Conservation (phyloP, 2,329 filamentous ascomycete species). For the Zymoseptoria ardabiliae region DNA sequence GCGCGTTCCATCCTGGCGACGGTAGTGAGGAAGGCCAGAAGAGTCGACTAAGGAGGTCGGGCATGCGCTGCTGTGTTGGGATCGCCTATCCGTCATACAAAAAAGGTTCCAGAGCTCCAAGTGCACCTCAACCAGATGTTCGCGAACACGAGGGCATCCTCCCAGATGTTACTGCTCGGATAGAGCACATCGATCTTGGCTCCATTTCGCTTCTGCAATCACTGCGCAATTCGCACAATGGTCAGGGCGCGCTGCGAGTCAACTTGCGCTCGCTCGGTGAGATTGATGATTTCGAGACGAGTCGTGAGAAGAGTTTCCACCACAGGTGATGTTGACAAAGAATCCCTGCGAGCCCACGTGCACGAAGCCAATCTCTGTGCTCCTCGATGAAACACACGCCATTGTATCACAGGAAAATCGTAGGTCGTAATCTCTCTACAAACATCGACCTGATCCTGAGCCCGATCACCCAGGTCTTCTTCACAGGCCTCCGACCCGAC, state of each 20-base stretch:
- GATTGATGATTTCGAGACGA: no score
- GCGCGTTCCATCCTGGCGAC: no score
- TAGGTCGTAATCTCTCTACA: background rate
- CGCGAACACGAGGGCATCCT: background rate
- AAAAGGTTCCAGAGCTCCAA: background rate
- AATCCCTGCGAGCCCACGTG: background rate
- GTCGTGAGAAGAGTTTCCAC: no score
- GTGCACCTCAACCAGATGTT: background rate
- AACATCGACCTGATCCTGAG: background rate
- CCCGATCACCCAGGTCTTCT: background rate
- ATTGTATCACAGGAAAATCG: background rate
- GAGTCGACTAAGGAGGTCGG: background rate
- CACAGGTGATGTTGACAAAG: background rate
- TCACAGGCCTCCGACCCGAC: background rate
- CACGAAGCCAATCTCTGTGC: no score
- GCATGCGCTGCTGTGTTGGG: background rate
- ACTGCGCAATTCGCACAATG: no score
- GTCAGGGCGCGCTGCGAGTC: no score
- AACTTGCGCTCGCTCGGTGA: no score
- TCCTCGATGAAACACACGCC: background rate
- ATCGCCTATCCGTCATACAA: background rate
- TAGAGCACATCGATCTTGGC: background rate
- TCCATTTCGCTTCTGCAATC: background rate
- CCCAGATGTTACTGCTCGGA: background rate
- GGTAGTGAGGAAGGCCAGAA: background rate